Evolutionary conservation across 306 rosid genomes (phyloP).

Genomic region (Senna siamea): DNA sequence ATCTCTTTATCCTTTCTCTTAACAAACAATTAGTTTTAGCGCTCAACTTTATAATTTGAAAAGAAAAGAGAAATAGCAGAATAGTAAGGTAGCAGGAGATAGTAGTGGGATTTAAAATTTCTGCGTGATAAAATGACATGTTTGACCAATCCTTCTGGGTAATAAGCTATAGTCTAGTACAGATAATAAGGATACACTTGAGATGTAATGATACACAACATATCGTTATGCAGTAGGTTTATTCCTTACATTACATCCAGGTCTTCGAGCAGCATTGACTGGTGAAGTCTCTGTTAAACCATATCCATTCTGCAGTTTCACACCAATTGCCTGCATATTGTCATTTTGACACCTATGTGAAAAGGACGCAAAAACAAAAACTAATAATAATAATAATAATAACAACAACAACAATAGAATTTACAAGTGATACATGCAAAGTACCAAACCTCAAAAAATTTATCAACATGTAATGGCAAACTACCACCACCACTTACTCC

Average conservation of each 20-base stretch:
- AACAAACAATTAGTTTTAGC: slow-evolving; percentile 1
- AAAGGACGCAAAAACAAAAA: neutral
- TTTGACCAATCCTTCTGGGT: slow-evolving; percentile 11
- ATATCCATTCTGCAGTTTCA: slow-evolving; percentile 88
- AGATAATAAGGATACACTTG: slow-evolving; percentile 7
- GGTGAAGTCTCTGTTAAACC: slow-evolving; percentile 96
- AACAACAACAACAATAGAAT: neutral
- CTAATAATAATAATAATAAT: no score
- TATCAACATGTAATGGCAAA: slow-evolving; percentile 78
- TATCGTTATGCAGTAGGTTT: slow-evolving; percentile 24
- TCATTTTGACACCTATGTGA: slow-evolving; percentile 24
- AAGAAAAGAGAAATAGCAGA: neutral
- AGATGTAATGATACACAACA: neutral
- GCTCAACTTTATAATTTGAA: neutral
- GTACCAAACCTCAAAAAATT: slow-evolving; percentile 82
- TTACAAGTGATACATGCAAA: slow-evolving; percentile 19
- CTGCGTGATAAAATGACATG: slow-evolving; percentile 4
- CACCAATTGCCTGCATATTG: slow-evolving; percentile 76
- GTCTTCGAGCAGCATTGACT: slow-evolving; percentile 77
- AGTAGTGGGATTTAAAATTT: neutral
- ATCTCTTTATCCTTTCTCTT: slow-evolving; percentile 11
- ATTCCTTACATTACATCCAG: slow-evolving; percentile 72
- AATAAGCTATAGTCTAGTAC: slow-evolving; percentile 15
- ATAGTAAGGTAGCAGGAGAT: neutral
- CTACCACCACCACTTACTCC: slow-evolving; percentile 96